phyloP scores from a whole-genome alignment of 768 basidiomycete genomes.

The Cystobasidium ongulense region DNA sequence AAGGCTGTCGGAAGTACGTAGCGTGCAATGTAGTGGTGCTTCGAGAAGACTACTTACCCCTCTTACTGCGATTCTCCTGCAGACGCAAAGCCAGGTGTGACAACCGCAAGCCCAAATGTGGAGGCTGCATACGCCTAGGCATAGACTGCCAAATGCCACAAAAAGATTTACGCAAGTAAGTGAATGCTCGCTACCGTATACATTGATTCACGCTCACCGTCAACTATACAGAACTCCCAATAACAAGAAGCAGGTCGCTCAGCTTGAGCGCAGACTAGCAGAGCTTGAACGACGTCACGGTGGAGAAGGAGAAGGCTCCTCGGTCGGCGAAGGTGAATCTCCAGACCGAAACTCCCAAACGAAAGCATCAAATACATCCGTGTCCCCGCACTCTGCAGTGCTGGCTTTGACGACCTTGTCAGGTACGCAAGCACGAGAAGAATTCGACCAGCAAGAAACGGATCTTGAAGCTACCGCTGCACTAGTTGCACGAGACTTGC shows the following conservation, averaged over 20 bases:
- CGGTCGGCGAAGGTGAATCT: background rate
- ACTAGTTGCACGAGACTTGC: constrained; percentile 3
- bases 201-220: background rate
- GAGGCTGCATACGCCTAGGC: background rate
- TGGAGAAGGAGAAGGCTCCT: background rate
- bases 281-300: background rate
- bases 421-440: background rate
- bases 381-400: background rate
- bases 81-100: constrained; percentile 12
- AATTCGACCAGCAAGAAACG: background rate
- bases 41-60: too few relatives aligned
- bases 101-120: constrained; percentile 5
- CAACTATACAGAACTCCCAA: background rate
- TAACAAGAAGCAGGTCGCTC: background rate
- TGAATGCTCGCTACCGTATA: background rate
- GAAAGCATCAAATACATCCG: background rate
- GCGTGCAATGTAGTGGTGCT: background rate
- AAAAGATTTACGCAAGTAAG: constrained; percentile 1
- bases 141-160: constrained; percentile 11
- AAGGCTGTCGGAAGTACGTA: constrained; percentile 15
- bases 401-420: background rate
- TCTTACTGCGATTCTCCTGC: too few relatives aligned
- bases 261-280: background rate
- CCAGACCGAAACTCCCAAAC: background rate
- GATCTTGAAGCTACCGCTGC: constrained; percentile 10